These are phyloP conservation scores for Pleurozium schreberi DNA, from an alignment of 225 moss, liverwort and hornwort genomes.

Conservation along the genomic window DNA sequence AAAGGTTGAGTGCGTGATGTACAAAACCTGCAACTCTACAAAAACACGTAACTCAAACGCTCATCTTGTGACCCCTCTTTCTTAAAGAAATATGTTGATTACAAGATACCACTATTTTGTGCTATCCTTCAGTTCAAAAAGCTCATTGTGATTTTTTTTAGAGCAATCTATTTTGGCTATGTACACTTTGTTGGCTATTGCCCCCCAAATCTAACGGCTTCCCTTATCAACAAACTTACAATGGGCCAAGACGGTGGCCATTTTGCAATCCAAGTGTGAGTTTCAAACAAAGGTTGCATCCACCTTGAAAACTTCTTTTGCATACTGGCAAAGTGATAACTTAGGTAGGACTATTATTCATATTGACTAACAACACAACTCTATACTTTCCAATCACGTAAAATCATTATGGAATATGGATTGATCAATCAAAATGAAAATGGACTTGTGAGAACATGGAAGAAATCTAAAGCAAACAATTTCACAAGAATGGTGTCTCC, in stretches of 20 bases:
- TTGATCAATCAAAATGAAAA: not conserved
- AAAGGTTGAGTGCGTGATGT: too few species aligned
- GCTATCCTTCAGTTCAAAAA: not conserved
- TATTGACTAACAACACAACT: not conserved
- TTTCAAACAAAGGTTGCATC: not conserved
- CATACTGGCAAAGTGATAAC: not conserved
- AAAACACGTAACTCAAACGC: not conserved
- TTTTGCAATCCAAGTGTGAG: not conserved
- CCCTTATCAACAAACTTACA: too few species aligned
- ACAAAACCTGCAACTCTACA: too few species aligned
- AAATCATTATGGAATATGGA: not conserved
- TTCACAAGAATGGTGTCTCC: not conserved
- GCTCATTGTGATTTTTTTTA: too few species aligned
- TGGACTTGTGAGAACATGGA: not conserved
- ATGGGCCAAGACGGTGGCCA: not conserved
- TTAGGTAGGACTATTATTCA: not conserved
- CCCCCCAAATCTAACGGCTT: too few species aligned
- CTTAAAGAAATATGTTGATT: not conserved
- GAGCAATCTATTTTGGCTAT: too few species aligned
- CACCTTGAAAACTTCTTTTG: not conserved
- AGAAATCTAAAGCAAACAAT: not conserved
- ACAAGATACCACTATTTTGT: not conserved
- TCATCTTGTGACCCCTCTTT: not conserved
- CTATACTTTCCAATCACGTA: not conserved
- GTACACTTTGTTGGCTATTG: too few species aligned